phyloP scores from a whole-genome alignment of 2,329 filamentous ascomycete genomes.

The Verticillium alfalfae region DNA sequence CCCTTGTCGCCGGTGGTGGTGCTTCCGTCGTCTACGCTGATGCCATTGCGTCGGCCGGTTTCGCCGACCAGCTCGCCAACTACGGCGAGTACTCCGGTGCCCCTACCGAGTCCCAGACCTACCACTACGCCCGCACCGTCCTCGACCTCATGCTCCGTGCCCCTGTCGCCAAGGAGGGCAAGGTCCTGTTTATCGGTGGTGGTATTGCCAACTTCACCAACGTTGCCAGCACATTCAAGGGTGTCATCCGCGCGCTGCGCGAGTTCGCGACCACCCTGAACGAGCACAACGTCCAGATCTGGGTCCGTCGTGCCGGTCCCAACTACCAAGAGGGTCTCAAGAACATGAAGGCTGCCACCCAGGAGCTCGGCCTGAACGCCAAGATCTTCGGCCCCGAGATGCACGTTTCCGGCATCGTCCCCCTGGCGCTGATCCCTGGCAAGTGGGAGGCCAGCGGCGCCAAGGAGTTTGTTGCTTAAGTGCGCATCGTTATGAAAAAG shows the following conservation, averaged over 20 bases:
- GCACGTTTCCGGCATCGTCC: constrained; percentile 97
- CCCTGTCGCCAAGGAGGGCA: constrained; percentile 79
- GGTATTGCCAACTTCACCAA: constrained; percentile 99
- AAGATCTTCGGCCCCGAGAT: constrained; percentile 71
- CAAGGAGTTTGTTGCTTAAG: constrained; percentile 56
- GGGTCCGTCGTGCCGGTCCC: constrained; percentile 83
- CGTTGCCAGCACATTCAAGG: constrained; percentile 98
- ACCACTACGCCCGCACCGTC: constrained; percentile 96
- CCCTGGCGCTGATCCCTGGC: constrained; percentile 71
- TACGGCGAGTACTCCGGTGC: constrained; percentile 99
- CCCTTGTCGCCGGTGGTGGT: constrained; percentile 97
- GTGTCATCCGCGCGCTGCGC: constrained; percentile 92
- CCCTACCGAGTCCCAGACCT: constrained; percentile 97
- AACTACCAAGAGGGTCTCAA: constrained; percentile 99
- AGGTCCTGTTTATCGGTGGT: constrained; percentile 98
- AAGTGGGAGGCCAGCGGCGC: constrained; percentile 57
- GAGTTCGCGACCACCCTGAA: constrained; percentile 80
- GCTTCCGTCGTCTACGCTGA: constrained; percentile 98
- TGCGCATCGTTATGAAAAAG: constrained; percentile 1
- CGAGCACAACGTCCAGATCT: constrained; percentile 98
- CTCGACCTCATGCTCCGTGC: constrained; percentile 96
- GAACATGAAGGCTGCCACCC: constrained; percentile 97
- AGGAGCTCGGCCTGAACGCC: constrained; percentile 77
- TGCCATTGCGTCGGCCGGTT: constrained; percentile 93
- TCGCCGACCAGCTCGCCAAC: constrained; percentile 95